Percentiles rank a stretch among this genome's conserved stretches.
These are phyloP conservation scores for Naegleria fowleri DNA, from an alignment of 208 protist genomes.

Conservation along the genomic window DNA sequence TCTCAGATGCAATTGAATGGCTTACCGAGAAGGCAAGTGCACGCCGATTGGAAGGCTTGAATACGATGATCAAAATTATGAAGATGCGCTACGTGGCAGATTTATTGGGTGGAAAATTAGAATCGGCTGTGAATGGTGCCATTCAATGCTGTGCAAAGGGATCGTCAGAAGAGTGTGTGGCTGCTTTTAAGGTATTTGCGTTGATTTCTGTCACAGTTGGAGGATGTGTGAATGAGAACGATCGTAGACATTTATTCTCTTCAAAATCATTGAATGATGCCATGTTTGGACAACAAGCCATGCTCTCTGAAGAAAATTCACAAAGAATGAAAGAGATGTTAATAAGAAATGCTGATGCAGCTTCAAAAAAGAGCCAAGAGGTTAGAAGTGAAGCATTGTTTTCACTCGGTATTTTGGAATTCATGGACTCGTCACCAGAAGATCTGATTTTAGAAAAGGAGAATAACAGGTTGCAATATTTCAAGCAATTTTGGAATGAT, in stretches of 20 bases:
- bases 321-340: neutral
- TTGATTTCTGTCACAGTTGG: neutral
- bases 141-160: neutral
- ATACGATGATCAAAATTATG: neutral
- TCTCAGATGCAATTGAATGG: neutral
- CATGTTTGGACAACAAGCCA: neutral
- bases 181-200: neutral
- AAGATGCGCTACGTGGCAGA: neutral
- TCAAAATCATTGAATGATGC: neutral
- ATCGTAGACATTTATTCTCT: neutral
- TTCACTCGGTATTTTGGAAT: neutral
- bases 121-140: neutral
- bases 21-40: neutral
- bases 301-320: neutral
- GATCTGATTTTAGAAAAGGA: neutral
- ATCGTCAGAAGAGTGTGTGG: neutral
- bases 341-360: neutral
- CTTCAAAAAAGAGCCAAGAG: neutral
- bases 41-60: neutral
- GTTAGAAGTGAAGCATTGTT: neutral
- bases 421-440: neutral
- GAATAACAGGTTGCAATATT: neutral
- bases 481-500: neutral
- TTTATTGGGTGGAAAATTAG: neutral
- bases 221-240: neutral